A percentile compares a stretch with the other conserved stretches of the same genome.
Evolutionary conservation across 768 basidiomycete species (phyloP).

Genomic region (Leucosporidium yakuticum): DNA sequence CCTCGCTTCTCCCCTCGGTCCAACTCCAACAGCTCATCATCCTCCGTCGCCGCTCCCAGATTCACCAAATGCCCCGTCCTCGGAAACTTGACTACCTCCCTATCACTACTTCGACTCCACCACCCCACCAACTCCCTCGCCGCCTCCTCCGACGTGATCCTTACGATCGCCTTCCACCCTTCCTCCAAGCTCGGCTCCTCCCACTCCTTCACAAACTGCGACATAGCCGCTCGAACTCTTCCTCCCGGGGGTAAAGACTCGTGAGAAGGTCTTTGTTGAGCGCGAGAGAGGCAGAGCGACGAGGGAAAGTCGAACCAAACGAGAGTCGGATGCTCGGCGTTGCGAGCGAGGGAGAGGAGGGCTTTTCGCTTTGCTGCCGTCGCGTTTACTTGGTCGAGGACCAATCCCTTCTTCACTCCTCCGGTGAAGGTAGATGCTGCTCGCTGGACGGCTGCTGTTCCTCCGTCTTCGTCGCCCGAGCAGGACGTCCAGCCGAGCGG

Average conservation of each 20-base stretch:
- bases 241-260: constrained; percentile 55
- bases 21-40: constrained; percentile 44
- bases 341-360: constrained; percentile 54
- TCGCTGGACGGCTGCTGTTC: constrained; percentile 44
- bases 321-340: constrained; percentile 50
- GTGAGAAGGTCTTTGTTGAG: constrained; percentile 56
- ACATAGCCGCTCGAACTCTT: constrained; percentile 54
- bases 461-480: constrained; percentile 57
- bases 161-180: constrained; percentile 53
- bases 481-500: constrained; percentile 49
- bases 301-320: constrained; percentile 56
- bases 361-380: constrained; percentile 49
- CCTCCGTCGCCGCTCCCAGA: constrained; percentile 54
- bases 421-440: neutral
- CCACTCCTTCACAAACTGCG: constrained; percentile 53
- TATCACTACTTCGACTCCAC: no score
- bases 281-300: constrained; percentile 53
- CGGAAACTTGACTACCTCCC: constrained; percentile 52
- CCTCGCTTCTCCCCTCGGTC: no score
- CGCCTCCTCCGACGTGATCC: no score
- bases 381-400: constrained; percentile 59
- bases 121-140: no score
- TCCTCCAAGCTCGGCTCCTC: constrained; percentile 50
- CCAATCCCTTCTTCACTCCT: constrained; percentile 40
- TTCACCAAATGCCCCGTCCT: constrained; percentile 58